Evolutionary conservation across 768 basidiomycete species (phyloP).

Genomic region (Cyathus striatus): DNA sequence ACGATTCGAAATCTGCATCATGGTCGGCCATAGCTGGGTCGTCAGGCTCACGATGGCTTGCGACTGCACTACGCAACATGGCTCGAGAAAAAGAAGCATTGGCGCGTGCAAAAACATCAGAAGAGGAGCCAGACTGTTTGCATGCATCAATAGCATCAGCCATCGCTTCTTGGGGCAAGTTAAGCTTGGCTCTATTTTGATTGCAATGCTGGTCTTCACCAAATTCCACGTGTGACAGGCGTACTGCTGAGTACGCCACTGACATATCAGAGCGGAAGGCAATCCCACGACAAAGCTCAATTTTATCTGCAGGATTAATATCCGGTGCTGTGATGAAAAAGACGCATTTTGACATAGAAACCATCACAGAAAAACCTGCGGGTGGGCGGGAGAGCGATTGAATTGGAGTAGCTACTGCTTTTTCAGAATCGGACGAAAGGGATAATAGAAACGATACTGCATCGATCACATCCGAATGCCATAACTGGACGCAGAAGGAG

Average conservation of each 20-base stretch:
- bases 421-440: slow-evolving; percentile 12
- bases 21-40: slow-evolving; percentile 54
- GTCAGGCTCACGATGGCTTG: slow-evolving; percentile 64
- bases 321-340: slow-evolving; percentile 76
- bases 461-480: slow-evolving; percentile 55
- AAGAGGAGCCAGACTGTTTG: slow-evolving; percentile 22
- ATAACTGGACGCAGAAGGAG: slow-evolving; percentile 59
- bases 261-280: slow-evolving; percentile 51
- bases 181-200: slow-evolving; percentile 47
- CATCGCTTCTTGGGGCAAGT: slow-evolving; percentile 46
- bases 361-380: slow-evolving; percentile 46
- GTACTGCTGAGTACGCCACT: slow-evolving; percentile 51
- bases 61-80: slow-evolving; percentile 54
- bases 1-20: slow-evolving; percentile 37
- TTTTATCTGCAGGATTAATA: slow-evolving; percentile 65
- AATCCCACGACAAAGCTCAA: slow-evolving; percentile 65
- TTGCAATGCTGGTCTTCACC: slow-evolving; percentile 29
- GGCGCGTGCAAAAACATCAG: slow-evolving; percentile 35
- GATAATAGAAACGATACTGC: slow-evolving; percentile 38
- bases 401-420: slow-evolving; percentile 3
- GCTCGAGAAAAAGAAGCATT: slow-evolving; percentile 41
- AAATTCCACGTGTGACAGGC: slow-evolving; percentile 29
- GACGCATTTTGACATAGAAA: slow-evolving; percentile 58
- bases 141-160: slow-evolving; percentile 39
- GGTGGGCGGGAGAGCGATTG: slow-evolving; percentile 26